phyloP scores from a whole-genome alignment of 1,284 basidiomycete genomes.

The Apiotrichum mycotoxinovorans region DNA sequence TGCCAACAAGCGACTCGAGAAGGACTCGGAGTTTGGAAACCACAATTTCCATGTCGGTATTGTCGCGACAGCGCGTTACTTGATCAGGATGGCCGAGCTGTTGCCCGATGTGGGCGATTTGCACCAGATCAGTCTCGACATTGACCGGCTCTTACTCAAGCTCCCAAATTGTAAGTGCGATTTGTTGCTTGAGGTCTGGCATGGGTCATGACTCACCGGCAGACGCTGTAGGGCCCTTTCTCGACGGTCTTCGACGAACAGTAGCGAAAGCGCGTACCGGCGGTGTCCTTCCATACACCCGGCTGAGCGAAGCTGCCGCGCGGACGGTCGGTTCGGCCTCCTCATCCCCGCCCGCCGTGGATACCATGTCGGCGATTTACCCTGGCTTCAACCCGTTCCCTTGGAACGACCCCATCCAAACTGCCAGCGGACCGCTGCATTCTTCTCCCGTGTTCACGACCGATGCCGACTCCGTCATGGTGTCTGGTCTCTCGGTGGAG shows the following conservation, averaged over 20 bases:
- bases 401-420: slow-evolving; percentile 18
- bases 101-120: slow-evolving; percentile 16
- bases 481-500: too few species aligned
- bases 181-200: neutral
- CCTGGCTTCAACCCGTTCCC: slow-evolving; percentile 22
- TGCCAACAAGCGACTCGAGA: slow-evolving; percentile 14
- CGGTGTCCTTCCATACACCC: slow-evolving; percentile 14
- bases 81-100: slow-evolving; percentile 23
- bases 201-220: neutral
- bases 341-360: neutral
- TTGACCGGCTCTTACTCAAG: slow-evolving; percentile 19
- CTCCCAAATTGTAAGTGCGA: slow-evolving; percentile 7
- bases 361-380: neutral
- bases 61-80: slow-evolving; percentile 20
- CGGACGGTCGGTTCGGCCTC: neutral
- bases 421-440: too few species aligned
- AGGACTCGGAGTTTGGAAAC: slow-evolving; percentile 21
- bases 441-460: too few species aligned
- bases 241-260: slow-evolving; percentile 15
- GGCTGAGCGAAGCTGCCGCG: slow-evolving; percentile 10
- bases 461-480: too few species aligned
- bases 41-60: slow-evolving; percentile 23
- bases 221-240: slow-evolving; percentile 10
- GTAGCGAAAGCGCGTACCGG: slow-evolving; percentile 14
- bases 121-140: slow-evolving; percentile 16